Evolutionary conservation across 148 eudicot species (phyloP), one percentile per base, ranked within the genome.

Genomic region (Arbutus unedo): DNA sequence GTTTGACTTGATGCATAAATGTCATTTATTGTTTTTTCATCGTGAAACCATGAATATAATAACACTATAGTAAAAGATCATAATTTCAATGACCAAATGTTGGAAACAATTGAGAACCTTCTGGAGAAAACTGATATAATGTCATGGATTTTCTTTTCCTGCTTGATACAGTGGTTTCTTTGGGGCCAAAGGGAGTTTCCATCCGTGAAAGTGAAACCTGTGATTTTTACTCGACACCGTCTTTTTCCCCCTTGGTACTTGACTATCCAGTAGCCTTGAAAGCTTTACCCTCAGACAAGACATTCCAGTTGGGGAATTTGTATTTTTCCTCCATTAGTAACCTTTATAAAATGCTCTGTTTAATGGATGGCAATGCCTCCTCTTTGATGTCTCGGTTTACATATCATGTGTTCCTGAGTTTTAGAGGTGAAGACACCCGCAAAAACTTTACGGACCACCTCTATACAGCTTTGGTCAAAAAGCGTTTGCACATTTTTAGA

Each of bases 381-480:
- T 59, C 73, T 45, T 79, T 38, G 9, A n/a, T 41, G 19, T n/a
- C 71, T 23, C 71, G 44, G 38, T 60, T 31, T 15, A 13, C 47
- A 2, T 60, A 44, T 44, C 72, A 79, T 41, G 81, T 62, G 55
- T 79, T 79, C 73, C 64, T 79, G 54, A 79, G 81, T 78, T 78
- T 78, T 10, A 62, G 81, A 79, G 81, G 81, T 59, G 73, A 79
- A 44, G 81, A 79, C 38, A 77, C 79, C 10, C 79, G 79, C 10
- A 48, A 47, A 43, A 53, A 49, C 79, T 77, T 77, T n/a, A 25
- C 81, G 7, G 81, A 79, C 54, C 53, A 79, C 72, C 41, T 79
- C 5, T 79, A 79, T 7, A 79, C 81, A 60, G 81, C 81, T 79
- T 44, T 79, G 55, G 51, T 59, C 25, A 10, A 53, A 59, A 53